Conservation (phyloP, 2,329 filamentous ascomycete species). For the Pleomassaria siparia region DNA sequence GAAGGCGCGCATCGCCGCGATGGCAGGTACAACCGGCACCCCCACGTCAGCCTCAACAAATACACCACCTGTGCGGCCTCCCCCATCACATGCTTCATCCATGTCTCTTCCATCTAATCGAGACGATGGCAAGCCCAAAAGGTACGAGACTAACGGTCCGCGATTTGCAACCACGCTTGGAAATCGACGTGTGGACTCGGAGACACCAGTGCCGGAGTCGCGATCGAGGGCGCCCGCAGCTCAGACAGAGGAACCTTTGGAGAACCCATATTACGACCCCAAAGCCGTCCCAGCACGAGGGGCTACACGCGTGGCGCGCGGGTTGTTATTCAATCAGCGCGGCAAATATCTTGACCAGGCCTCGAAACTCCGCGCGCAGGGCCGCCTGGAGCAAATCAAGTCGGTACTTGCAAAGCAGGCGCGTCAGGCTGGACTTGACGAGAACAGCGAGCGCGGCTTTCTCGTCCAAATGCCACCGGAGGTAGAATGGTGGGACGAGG, state of each 20-base stretch:
- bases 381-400: constrained; percentile 90
- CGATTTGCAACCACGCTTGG: constrained; percentile 59
- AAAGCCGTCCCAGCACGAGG: constrained; percentile 59
- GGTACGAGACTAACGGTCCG: constrained; percentile 48
- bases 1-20: constrained; percentile 65
- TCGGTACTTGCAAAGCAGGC: constrained; percentile 85
- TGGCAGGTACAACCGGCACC: constrained; percentile 63
- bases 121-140: constrained; percentile 45
- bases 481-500: constrained; percentile 98
- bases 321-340: constrained; percentile 88
- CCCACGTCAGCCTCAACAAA: constrained; percentile 32
- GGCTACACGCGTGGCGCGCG: constrained; percentile 66
- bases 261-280: constrained; percentile 83
- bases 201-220: constrained; percentile 31
- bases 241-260: constrained; percentile 44
- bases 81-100: constrained; percentile 45
- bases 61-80: constrained; percentile 47
- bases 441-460: constrained; percentile 90
- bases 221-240: constrained; percentile 41
- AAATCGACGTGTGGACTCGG: constrained; percentile 55
- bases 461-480: constrained; percentile 80
- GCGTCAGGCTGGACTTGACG: constrained; percentile 88
- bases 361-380: constrained; percentile 83
- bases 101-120: background rate
- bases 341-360: constrained; percentile 97